These are phyloP conservation scores for Candida odintsovae DNA, from an alignment of 805 yeast genomes.

Conservation along the genomic window DNA sequence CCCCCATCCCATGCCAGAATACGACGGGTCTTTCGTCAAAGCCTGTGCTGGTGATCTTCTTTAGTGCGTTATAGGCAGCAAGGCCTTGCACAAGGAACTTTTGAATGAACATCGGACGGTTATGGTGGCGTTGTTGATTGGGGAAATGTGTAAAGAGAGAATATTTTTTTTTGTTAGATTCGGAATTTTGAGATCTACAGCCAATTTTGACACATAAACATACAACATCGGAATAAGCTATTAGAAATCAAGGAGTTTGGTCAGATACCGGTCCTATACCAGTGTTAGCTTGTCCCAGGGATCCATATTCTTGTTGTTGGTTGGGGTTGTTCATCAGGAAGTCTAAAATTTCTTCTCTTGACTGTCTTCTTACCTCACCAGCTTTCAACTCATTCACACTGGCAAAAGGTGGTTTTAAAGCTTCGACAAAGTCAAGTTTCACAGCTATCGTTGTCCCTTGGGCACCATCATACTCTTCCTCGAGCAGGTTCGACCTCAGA, in stretches of 20 bases:
- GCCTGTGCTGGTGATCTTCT: slow-evolving; percentile 9
- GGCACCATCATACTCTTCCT: slow-evolving; percentile 18
- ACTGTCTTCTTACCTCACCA: background rate
- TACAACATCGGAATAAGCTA: background rate
- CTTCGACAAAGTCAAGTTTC: slow-evolving; percentile 9
- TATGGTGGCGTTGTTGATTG: background rate
- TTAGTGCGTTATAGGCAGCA: slow-evolving; percentile 14
- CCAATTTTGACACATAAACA: too few relatives aligned
- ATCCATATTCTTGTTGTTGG: background rate
- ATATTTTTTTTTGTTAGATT: too few relatives aligned
- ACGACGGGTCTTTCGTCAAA: slow-evolving; percentile 43
- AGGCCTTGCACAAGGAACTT: slow-evolving; percentile 13
- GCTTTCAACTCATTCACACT: slow-evolving; percentile 8
- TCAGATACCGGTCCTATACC: background rate
- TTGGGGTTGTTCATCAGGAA: background rate
- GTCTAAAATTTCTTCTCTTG: background rate
- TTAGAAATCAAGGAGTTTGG: background rate
- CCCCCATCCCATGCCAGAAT: slow-evolving; percentile 85
- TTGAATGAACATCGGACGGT: slow-evolving; percentile 14
- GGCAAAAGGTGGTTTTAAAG: slow-evolving; percentile 11
- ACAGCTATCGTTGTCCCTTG: slow-evolving; percentile 17
- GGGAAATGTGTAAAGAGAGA: too few relatives aligned
- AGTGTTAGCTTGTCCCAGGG: background rate
- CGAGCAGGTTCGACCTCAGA: slow-evolving; percentile 1
- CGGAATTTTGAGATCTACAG: background rate